Conservation (phyloP, 1,139 yeast genomes). For the Protomyces gravidus region DNA sequence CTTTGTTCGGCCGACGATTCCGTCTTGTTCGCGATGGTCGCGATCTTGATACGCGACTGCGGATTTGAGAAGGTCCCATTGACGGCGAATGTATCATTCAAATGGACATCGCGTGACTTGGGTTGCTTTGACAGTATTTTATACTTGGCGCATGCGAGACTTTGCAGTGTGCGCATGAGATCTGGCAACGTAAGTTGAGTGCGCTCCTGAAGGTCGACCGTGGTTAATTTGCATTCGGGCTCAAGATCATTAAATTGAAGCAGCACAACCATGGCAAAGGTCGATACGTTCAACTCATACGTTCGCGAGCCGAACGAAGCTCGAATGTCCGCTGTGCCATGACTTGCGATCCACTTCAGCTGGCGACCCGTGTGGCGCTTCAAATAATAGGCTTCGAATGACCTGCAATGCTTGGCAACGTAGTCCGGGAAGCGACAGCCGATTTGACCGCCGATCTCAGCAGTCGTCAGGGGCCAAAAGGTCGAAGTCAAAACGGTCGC, state of each 20-base stretch:
- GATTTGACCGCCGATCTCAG: conserved; percentile 37
- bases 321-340: conserved; percentile 49
- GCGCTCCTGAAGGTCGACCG: conserved; percentile 56
- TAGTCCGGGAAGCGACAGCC: conserved; percentile 55
- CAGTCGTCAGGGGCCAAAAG: conserved; percentile 59
- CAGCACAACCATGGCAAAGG: conserved; percentile 73
- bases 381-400: conserved; percentile 52
- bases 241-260: conserved; percentile 61
- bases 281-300: conserved; percentile 76
- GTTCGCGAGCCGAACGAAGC: conserved; percentile 62
- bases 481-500: conserved; percentile 51
- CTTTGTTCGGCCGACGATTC: conserved; percentile 46
- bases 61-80: conserved; percentile 71
- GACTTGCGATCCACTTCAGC: conserved; percentile 80
- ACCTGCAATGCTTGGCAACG: conserved; percentile 45
- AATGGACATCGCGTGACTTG: conserved; percentile 58
- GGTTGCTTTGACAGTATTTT: conserved; percentile 69
- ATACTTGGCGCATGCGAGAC: conserved; percentile 79
- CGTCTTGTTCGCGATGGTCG: conserved; percentile 56
- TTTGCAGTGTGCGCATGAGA: conserved; percentile 69
- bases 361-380: conserved; percentile 68
- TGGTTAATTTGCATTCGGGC: conserved; percentile 52
- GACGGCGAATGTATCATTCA: conserved; percentile 61
- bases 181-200: conserved; percentile 74
- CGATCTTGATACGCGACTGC: conserved; percentile 66